Base-by-base conservation (phyloP, 2,329 filamentous ascomycete genomes). In the Thielaviopsis euricoi region DNA sequence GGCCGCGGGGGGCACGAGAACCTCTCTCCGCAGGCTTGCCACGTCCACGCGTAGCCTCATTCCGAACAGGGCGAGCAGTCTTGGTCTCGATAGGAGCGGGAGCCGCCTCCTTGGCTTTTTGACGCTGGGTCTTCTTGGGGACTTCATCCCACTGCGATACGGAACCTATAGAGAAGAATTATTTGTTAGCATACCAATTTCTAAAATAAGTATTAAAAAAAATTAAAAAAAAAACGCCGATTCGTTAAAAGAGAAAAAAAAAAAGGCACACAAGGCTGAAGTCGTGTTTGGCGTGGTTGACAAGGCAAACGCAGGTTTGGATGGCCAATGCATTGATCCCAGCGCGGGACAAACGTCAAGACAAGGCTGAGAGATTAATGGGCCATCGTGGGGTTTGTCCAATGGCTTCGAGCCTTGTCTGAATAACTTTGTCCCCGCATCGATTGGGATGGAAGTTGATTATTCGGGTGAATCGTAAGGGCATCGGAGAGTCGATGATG, bases 141-240 rank as follows among this genome's bases (percentile, higher is more conserved):
- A 93, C 87, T 70, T 91, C 86, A 65, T 83, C 84, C 81, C 89
- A 93, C 74, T 89, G 86, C 63, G 87, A 83, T 66, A 90, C 85
- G 63, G 81, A 80, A 66, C 87, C 87, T 89, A 53, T 60, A 63
- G 52, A 49, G 58, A 62, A 61, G 50, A 40, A 51, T 43, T 26
- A 15, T 48, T 37, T 21, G 29, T 55, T 55, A 37, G 40, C 33
- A 33, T 10, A 10, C 12, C 29, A 33, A 10, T 33, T 33, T 6
- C 5, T 10, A 33, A 33, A 33, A 33, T 6, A n/a, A n/a, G n/a
- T n/a, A n/a, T n/a, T n/a, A n/a, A 10, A 33, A 33, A 33, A 10
- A 10, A 10, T 49, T 57, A 23, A 10, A 33, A 33, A 33, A 10
- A 10, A 10, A 33, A 53, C 23, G 17, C 33, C 33, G 21, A 33